Conservation (phyloP, 164 flowering plant genomes). For the Nymphaea colorata region DNA sequence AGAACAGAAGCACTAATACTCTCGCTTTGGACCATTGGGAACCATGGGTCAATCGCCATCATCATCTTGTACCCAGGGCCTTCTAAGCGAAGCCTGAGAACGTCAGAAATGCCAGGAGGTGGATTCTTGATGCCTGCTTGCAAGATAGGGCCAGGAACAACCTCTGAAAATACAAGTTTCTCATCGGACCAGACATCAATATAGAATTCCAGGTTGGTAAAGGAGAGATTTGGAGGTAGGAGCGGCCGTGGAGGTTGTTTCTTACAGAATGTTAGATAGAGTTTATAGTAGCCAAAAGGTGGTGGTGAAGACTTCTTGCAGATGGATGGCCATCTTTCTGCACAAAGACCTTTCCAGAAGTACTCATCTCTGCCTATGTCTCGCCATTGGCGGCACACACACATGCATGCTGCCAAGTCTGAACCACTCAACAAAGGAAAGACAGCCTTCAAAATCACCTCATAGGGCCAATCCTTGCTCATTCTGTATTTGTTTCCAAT, state of each 20-base stretch:
- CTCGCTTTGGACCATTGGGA: constrained; percentile 37
- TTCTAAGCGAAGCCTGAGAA: constrained; percentile 39
- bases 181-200: constrained; percentile 77
- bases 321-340: constrained; percentile 85
- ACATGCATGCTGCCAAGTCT: constrained; percentile 77
- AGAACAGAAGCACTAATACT: constrained; percentile 57
- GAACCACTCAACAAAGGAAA: constrained; percentile 66
- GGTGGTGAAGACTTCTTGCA: constrained; percentile 53
- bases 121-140: constrained; percentile 36
- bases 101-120: constrained; percentile 40
- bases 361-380: constrained; percentile 70
- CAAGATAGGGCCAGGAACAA: constrained; percentile 56
- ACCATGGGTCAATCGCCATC: constrained; percentile 51
- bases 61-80: constrained; percentile 74
- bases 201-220: constrained; percentile 63
- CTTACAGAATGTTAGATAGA: constrained; percentile 53
- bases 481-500: constrained; percentile 13
- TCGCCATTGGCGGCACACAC: constrained; percentile 71
- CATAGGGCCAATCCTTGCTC: constrained; percentile 13
- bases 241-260: constrained; percentile 30
- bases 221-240: constrained; percentile 73
- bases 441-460: constrained; percentile 62
- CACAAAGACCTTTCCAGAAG: constrained; percentile 81
- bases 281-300: constrained; percentile 41
- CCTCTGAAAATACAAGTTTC: constrained; percentile 56